These are phyloP conservation scores for Coemansia sp. DNA, from an alignment of 192 early-diverging fungal species.

Conservation along the genomic window DNA sequence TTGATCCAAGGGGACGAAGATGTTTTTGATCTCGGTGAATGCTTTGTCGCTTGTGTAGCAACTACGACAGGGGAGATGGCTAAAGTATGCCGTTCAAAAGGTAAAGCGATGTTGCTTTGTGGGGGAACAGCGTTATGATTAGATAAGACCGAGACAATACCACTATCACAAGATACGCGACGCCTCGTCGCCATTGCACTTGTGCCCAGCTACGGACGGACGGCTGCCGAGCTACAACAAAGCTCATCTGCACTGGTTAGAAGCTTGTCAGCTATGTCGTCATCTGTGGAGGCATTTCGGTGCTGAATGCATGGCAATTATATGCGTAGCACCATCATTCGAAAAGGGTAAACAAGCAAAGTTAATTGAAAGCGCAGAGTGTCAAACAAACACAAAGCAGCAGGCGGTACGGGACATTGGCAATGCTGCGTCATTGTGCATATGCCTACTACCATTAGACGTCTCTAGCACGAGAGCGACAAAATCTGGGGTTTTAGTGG, in stretches of 20 bases:
- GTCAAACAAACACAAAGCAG: background rate
- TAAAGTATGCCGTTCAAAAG: too few species aligned
- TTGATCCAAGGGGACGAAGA: too few species aligned
- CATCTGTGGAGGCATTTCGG: background rate
- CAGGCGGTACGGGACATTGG: background rate
- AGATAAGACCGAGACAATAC: background rate
- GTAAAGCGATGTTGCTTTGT: too few species aligned
- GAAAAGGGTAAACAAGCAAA: background rate
- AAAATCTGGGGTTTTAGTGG: too few species aligned
- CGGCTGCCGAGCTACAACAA: too few species aligned
- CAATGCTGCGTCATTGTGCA: background rate
- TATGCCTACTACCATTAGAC: too few species aligned
- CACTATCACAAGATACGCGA: background rate
- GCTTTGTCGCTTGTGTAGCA: too few species aligned
- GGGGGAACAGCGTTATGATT: background rate
- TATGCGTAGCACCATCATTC: background rate
- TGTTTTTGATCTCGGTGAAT: too few species aligned
- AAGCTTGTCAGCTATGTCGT: too few species aligned
- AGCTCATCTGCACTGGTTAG: too few species aligned
- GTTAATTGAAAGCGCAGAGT: background rate
- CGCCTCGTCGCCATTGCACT: background rate
- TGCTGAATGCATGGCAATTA: background rate
- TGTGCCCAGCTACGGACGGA: background rate
- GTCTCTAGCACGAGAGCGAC: too few species aligned
- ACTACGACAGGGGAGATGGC: too few species aligned